Percentiles rank a stretch among this genome's conserved stretches.
Evolutionary conservation across 2,329 filamentous ascomycete species (phyloP).

Genomic region (Fusarium haematococcum): DNA sequence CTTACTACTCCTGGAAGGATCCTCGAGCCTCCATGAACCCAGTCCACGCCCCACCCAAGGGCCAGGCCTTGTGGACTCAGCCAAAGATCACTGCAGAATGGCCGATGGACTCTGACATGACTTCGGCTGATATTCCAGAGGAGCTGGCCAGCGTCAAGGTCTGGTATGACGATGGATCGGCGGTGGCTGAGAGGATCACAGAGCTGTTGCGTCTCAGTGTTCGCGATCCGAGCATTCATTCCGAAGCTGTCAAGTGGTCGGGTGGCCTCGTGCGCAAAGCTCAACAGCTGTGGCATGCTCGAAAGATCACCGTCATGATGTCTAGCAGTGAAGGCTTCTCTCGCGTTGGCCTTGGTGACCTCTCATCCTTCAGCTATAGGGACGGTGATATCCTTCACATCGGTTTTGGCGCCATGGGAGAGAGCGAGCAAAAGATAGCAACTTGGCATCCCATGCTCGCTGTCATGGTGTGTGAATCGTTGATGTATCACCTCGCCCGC

Average conservation of each 20-base stretch:
- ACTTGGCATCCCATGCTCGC: conserved; percentile 9
- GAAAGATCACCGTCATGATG: not conserved
- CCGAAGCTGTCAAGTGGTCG: not conserved
- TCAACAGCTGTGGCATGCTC: not conserved
- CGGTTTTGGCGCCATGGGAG: conserved; percentile 11
- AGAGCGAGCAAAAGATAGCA: not conserved
- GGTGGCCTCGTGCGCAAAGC: not conserved
- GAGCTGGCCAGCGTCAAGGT: not conserved
- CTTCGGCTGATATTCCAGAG: not conserved
- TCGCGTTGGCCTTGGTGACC: not conserved
- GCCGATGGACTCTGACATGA: not conserved
- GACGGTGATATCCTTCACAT: not conserved
- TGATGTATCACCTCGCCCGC: conserved; percentile 22
- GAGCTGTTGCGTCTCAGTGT: not conserved
- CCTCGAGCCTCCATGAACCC: not conserved
- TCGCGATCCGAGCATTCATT: not conserved
- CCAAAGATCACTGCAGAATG: not conserved
- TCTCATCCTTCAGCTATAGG: not conserved
- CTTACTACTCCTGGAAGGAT: conserved; percentile 23
- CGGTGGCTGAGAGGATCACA: not conserved
- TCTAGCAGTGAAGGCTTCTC: not conserved
- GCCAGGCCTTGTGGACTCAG: not conserved
- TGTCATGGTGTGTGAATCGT: conserved; percentile 5
- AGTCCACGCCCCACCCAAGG: not conserved
- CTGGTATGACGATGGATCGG: not conserved